Base-by-base conservation (phyloP, 495 filamentous ascomycete species). In the Penicillium steckii region DNA sequence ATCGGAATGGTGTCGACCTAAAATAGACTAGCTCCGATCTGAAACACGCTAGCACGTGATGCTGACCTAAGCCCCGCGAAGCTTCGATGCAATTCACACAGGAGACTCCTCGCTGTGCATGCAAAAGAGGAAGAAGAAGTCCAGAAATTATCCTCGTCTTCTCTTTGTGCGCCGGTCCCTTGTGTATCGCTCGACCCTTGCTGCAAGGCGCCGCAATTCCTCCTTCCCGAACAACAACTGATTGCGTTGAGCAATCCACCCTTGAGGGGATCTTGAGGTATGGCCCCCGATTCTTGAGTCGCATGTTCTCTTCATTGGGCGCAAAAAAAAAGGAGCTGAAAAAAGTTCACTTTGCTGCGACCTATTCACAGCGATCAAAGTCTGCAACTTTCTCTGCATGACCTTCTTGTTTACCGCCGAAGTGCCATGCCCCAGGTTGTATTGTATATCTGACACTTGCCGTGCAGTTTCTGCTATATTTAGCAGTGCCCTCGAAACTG, bases 381-480 rank as follows among this genome's bases (percentile, higher is more conserved):
- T 9, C 19, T 41, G 17, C 38, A 19, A 21, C 23, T 41, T 18
- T 40, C 18, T n/a, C 26, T 8, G 3, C 19, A 17, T 26, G 29
- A 27, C 40, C 22, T 21, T 32, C 46, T 17, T 42, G 21, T 44
- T 48, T 46, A 13, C 38, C 42, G 48, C 54, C 49, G 62, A 59
- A 62, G 62, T 59, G 62, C 62, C 48, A 53, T 52, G 54, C 48
- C 46, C n/a, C 44, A 48, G 33, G 48, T 61, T 59, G 49, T 53
- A 58, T 61, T 56, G 18, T 50, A 50, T 65, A 59, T 59, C 62
- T 65, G 60, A 64, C 65, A 57, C 52, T 67, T 55, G 53, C 46
- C 52, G 53, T 62, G 57, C 62, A 64, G 64, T 33, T 63, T 63
- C 64, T 66, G 66, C 69, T 72, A 72, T 67, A 69, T 66, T 72